Evolutionary conservation across 768 basidiomycete species (phyloP).

Genomic region (Brasilioporus rufonigricans): DNA sequence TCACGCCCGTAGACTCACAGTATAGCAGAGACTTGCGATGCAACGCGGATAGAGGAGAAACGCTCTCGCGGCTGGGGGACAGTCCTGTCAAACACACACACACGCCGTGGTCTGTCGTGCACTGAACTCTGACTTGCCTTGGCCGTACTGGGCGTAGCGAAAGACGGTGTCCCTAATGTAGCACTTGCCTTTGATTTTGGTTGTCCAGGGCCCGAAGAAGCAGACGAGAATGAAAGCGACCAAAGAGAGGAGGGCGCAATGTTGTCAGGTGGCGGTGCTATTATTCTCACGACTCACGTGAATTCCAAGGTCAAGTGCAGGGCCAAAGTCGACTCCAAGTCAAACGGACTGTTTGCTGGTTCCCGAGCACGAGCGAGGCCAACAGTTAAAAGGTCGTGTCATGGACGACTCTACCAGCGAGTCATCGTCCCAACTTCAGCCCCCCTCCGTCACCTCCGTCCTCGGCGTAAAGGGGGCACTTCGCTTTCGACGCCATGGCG

Average conservation of each 20-base stretch:
- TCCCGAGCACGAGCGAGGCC: conserved; percentile 13
- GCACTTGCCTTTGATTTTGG: no score
- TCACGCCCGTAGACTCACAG: neutral
- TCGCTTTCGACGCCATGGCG: conserved; percentile 65
- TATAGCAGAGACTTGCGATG: no score
- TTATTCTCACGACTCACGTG: conserved; percentile 26
- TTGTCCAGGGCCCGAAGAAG: no score
- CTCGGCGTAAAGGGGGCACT: conserved; percentile 61
- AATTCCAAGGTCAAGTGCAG: neutral
- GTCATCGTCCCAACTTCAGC: conserved; percentile 27
- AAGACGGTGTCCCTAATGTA: no score
- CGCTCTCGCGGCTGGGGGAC: no score
- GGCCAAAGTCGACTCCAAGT: neutral
- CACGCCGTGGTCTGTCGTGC: no score
- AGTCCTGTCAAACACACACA: no score
- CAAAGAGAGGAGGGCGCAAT: neutral
- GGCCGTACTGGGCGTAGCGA: neutral
- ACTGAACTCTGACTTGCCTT: neutral
- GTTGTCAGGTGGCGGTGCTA: neutral
- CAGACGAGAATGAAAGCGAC: no score
- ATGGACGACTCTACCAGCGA: conserved; percentile 41
- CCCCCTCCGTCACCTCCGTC: conserved; percentile 46
- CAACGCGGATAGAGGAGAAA: no score
- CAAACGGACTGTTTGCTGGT: conserved; percentile 4
- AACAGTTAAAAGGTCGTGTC: conserved; percentile 8